phyloP scores from a whole-genome alignment of 345 rosid species.

The Dovyalis caffra region DNA sequence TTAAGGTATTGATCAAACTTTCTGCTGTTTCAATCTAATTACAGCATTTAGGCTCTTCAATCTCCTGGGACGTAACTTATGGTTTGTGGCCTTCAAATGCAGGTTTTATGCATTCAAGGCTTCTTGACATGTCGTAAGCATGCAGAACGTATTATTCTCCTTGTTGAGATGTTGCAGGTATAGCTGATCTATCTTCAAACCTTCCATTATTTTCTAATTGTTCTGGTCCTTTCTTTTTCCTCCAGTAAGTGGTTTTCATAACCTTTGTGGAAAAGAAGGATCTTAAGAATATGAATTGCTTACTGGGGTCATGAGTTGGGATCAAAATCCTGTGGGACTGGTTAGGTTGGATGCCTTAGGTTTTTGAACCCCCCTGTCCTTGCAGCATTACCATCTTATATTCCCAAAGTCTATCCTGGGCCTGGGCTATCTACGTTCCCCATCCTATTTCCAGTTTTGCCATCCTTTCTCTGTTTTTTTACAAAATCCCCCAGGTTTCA shows the following conservation, averaged over 20 bases:
- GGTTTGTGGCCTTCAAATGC: conserved; percentile 11
- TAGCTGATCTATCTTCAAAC: conserved; percentile 7
- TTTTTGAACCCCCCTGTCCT: background rate
- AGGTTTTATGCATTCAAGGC: conserved; percentile 99
- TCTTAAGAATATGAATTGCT: background rate
- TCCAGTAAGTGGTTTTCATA: background rate
- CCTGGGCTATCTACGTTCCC: background rate
- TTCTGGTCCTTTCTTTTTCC: background rate
- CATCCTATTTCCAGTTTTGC: background rate
- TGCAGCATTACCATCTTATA: background rate
- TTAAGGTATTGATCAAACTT: conserved; percentile 58
- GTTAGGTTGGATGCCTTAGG: background rate
- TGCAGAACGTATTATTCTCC: conserved; percentile 92
- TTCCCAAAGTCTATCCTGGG: background rate
- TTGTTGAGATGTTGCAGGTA: conserved; percentile 99
- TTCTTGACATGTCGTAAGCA: conserved; percentile 97
- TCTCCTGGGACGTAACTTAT: background rate
- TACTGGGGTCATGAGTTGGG: background rate
- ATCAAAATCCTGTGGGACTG: background rate
- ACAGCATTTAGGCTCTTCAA: background rate
- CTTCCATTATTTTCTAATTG: background rate
- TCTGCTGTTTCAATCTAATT: conserved; percentile 6
- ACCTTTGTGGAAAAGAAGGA: background rate
- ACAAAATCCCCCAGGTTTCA: background rate
- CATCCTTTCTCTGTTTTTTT: too few relatives aligned